Evolutionary conservation across 306 rosid genomes (phyloP), one percentile per base, ranked within the genome.

Genomic region (Ceratonia siliqua): DNA sequence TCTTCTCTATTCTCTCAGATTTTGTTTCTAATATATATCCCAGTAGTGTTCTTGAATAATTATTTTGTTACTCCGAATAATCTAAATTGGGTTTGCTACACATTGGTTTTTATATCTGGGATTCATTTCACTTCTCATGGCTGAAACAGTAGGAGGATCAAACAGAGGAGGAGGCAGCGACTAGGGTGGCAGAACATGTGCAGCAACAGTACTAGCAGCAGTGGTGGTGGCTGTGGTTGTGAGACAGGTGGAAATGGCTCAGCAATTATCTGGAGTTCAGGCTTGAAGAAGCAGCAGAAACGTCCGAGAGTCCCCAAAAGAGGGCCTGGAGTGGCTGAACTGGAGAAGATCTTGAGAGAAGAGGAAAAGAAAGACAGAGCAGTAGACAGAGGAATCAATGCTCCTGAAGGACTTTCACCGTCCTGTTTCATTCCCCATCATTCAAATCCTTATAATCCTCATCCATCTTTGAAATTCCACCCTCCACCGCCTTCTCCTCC

Each of bases 281-380:
- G 76, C 0, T 52, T 52, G 18, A 79, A 62, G 49, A 85, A 79
- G 59, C 75, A 68, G 5, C 77, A 12, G 14, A 87, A 86, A 64
- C 82, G 86, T 14, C 82, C 82, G 1, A 86, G 82, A 39, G 68
- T 83, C 2, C 93, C 93, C 1, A 83, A 84, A 75, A 82, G 97
- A 84, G 94, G 97, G 7, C 97, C 92, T 6, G 92, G 92, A 24
- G 97, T 91, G 3, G 92, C 94, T 0, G 89, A 89, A 46, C 92
- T 91, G 0, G 92, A 88, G 73, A 89, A 91, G 74, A 87, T 91
- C 27, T 52, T 85, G 25, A 82, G 86, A 62, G 90, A 91, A 17
- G 88, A 85, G 61, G 84, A 70, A 50, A 64, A 36, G 1, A 28
- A 27, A 59, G 86, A 59, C 8, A 32, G 15, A n/a, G 8, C 38